Conservation (phyloP, 768 basidiomycete species). For the Phlegmacium glaucopus region DNA sequence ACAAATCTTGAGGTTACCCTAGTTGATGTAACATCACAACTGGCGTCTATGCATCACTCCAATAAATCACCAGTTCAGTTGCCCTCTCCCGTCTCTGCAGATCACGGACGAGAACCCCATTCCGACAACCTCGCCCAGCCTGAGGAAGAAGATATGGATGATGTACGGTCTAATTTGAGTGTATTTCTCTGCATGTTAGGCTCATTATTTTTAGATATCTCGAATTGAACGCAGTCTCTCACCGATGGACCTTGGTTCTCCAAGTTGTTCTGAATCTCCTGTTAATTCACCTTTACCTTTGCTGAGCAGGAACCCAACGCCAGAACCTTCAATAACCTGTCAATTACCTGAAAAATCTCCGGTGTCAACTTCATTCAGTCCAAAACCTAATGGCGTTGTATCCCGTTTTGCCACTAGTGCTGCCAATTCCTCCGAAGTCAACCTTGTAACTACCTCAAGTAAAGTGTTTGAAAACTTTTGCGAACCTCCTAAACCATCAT, state of each 20-base stretch:
- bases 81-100: constrained; percentile 21
- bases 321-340: not conserved
- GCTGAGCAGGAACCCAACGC: no score
- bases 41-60: not conserved
- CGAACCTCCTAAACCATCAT: not conserved
- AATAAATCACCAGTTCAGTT: constrained; percentile 17
- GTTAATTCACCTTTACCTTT: constrained; percentile 1
- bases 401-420: not conserved
- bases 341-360: not conserved
- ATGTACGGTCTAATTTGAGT: constrained; percentile 10
- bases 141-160: constrained; percentile 13
- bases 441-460: not conserved
- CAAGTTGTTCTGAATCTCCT: constrained; percentile 29
- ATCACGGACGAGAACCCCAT: constrained; percentile 15
- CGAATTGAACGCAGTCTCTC: constrained; percentile 47
- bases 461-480: not conserved
- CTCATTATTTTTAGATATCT: constrained; percentile 8
- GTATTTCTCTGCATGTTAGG: not conserved
- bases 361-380: not conserved
- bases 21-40: not conserved
- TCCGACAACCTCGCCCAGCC: constrained; percentile 11
- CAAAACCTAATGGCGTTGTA: not conserved
- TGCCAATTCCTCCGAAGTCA: not conserved
- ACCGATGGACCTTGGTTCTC: constrained; percentile 60
- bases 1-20: not conserved